Percentiles rank a stretch among this genome's conserved stretches.
phyloP scores from a whole-genome alignment of 2,329 filamentous ascomycete genomes.

The Septoria linicola region DNA sequence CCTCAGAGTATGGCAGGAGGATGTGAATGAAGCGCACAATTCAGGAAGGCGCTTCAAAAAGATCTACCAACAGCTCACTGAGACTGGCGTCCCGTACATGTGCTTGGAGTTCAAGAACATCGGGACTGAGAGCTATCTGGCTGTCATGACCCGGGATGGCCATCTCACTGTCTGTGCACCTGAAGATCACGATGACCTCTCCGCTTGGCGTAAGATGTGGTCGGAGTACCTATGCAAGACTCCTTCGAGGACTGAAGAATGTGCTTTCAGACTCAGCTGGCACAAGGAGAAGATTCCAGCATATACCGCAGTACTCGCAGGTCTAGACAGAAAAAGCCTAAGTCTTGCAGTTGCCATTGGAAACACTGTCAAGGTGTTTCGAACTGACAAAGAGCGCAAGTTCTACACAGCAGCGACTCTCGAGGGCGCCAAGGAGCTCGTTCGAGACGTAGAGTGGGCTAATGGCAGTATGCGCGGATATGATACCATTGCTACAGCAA shows the following conservation, averaged over 20 bases:
- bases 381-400: slow-evolving; percentile 70
- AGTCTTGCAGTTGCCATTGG: slow-evolving; percentile 83
- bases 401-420: slow-evolving; percentile 85
- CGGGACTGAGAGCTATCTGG: slow-evolving; percentile 79
- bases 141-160: slow-evolving; percentile 79
- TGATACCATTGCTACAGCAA: slow-evolving; percentile 86
- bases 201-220: slow-evolving; percentile 73
- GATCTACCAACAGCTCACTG: slow-evolving; percentile 61
- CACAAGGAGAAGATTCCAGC: slow-evolving; percentile 83
- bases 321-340: slow-evolving; percentile 75
- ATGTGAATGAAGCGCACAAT: slow-evolving; percentile 71
- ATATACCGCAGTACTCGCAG: slow-evolving; percentile 73
- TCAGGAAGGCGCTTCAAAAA: slow-evolving; percentile 77
- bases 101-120: slow-evolving; percentile 86
- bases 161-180: slow-evolving; percentile 80
- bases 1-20: slow-evolving; percentile 91
- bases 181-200: slow-evolving; percentile 75
- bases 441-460: slow-evolving; percentile 84
- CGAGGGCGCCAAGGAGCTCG: slow-evolving; percentile 69
- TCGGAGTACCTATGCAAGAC: slow-evolving; percentile 70
- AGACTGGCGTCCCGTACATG: slow-evolving; percentile 68
- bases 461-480: slow-evolving; percentile 86
- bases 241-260: slow-evolving; percentile 78
- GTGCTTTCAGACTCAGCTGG: slow-evolving; percentile 80
- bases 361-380: slow-evolving; percentile 77